These are phyloP conservation scores for Podila minutissima DNA, from an alignment of 192 early-diverging fungal genomes.

Conservation along the genomic window DNA sequence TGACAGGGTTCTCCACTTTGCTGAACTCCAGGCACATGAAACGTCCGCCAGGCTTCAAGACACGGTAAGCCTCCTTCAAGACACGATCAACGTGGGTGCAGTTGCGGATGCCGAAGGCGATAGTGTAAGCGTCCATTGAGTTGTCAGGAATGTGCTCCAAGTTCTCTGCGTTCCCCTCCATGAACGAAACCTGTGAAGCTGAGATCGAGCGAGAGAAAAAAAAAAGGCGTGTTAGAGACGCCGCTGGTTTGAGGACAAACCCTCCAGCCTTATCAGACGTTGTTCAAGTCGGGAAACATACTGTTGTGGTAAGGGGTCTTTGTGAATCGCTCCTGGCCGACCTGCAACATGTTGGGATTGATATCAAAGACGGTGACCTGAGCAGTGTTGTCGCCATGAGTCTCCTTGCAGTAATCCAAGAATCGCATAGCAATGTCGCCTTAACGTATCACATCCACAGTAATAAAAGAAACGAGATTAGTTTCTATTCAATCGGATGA, in stretches of 20 bases:
- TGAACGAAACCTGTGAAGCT: constrained; percentile 75
- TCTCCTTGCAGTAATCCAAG: constrained; percentile 80
- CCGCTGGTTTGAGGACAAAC: neutral
- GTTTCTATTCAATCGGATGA: too few relatives aligned
- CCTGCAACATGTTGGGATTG: constrained; percentile 95
- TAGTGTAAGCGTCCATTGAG: constrained; percentile 93
- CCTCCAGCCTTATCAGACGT: neutral
- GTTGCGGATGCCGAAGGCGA: constrained; percentile 99
- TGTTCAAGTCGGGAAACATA: constrained; percentile 10
- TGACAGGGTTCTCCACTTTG: constrained; percentile 87
- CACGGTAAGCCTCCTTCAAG: constrained; percentile 89
- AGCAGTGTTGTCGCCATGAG: constrained; percentile 69
- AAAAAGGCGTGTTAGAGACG: neutral
- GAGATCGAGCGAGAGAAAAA: neutral
- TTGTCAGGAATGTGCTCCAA: constrained; percentile 77
- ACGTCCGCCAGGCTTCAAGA: constrained; percentile 94
- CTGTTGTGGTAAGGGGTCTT: constrained; percentile 60
- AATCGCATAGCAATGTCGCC: constrained; percentile 97
- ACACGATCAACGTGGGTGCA: constrained; percentile 93
- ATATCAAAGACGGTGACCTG: constrained; percentile 94
- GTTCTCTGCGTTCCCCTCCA: constrained; percentile 91
- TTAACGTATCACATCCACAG: constrained; percentile 42
- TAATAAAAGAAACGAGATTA: too few relatives aligned
- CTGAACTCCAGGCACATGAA: constrained; percentile 97
- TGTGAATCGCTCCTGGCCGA: constrained; percentile 81